phyloP scores from a whole-genome alignment of 352 stramenopile species.

The Phytophthora chlamydospora region DNA sequence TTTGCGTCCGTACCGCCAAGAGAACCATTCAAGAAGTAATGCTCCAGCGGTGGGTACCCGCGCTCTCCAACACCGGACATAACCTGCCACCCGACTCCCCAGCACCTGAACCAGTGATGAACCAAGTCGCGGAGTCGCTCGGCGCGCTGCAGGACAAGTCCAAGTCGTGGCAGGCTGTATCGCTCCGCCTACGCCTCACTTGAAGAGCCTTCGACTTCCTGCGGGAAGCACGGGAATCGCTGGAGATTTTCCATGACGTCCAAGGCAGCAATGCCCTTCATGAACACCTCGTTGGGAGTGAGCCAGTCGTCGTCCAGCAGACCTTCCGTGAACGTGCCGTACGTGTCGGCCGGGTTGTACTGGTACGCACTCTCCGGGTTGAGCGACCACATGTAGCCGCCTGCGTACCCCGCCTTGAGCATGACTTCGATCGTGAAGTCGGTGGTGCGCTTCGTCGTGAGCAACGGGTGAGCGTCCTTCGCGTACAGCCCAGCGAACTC shows the following conservation, averaged over 20 bases:
- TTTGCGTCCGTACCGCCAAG: not conserved
- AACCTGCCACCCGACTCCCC: too few species aligned
- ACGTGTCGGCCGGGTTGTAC: conserved; percentile 68
- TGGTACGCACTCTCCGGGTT: conserved; percentile 78
- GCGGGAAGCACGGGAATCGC: conserved; percentile 63
- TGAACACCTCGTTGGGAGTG: conserved; percentile 64
- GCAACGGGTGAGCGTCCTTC: conserved; percentile 52
- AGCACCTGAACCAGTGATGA: too few species aligned
- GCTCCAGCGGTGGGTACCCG: not conserved
- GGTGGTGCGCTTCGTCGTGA: conserved; percentile 67
- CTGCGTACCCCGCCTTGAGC: conserved; percentile 52
- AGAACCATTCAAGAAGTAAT: not conserved
- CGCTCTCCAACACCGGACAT: too few species aligned
- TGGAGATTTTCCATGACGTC: conserved; percentile 60
- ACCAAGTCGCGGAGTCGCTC: too few species aligned
- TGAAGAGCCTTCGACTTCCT: conserved; percentile 35
- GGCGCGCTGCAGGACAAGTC: too few species aligned
- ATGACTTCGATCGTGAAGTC: conserved; percentile 71
- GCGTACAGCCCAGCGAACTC: conserved; percentile 69
- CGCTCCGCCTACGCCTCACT: conserved; percentile 7
- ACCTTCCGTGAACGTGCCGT: conserved; percentile 59
- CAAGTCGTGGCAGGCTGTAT: conserved; percentile 10
- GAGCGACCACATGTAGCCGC: conserved; percentile 77
- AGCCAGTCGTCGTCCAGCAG: conserved; percentile 71
- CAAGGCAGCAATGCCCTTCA: conserved; percentile 57